These are phyloP conservation scores for Bolboschoenus planiculmis DNA, from an alignment of 176 grass and related monocot genomes.

Conservation along the genomic window DNA sequence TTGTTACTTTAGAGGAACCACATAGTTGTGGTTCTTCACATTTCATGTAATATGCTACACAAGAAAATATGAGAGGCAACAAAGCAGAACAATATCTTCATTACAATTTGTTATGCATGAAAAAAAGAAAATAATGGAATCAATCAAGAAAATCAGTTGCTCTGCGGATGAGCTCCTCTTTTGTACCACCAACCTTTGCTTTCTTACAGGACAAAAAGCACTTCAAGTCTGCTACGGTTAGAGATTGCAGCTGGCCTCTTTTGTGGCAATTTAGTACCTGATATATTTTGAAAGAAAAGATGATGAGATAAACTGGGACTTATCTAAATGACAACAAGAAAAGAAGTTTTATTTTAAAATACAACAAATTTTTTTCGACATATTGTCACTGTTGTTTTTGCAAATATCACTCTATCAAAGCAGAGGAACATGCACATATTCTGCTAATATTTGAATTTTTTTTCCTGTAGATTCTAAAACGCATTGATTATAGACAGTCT, in stretches of 20 bases:
- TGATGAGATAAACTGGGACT: background rate
- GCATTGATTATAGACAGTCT: background rate
- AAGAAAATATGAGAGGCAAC: background rate
- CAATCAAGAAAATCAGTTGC: constrained; percentile 45
- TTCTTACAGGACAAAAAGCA: constrained; percentile 60
- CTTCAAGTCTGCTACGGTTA: constrained; percentile 62
- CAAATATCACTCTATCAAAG: background rate
- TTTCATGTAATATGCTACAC: background rate
- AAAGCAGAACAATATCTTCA: background rate
- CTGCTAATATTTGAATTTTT: too few relatives aligned
- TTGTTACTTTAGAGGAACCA: background rate
- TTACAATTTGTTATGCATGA: background rate
- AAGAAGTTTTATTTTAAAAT: background rate
- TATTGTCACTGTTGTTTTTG: background rate
- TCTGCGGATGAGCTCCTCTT: constrained; percentile 63
- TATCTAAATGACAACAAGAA: background rate
- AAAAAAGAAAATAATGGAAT: constrained; percentile 16
- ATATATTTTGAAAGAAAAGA: constrained; percentile 22
- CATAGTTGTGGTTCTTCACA: background rate
- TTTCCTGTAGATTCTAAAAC: background rate
- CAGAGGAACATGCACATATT: background rate
- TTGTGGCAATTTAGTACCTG: constrained; percentile 55
- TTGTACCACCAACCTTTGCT: constrained; percentile 70
- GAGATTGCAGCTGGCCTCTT: constrained; percentile 48
- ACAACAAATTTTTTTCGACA: background rate